Base-by-base conservation (phyloP, 805 yeast species). In the Candida xyloterini region DNA sequence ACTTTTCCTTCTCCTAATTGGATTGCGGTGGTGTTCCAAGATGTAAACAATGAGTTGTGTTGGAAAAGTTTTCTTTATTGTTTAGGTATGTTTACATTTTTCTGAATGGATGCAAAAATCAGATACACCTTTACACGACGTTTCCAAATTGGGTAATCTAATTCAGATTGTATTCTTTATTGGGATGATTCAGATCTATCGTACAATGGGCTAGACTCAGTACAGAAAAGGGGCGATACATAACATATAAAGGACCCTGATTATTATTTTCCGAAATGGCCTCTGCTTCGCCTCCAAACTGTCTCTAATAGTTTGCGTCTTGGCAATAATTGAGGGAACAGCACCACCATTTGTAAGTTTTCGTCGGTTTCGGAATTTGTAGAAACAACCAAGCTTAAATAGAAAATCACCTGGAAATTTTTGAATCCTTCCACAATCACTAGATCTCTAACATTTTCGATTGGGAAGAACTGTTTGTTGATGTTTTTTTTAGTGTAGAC, bases 391-490 rank as follows among this genome's bases (percentile, higher is more conserved):
- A 84, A 65, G 29, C 81, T 77, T 56, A 85, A 62, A 53, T 84
- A 81, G 56, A 71, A 81, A 2, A 81, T 66, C 8, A 84, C 87
- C 46, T 79, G 80, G 46, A 78, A 74, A 5, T 82, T 82, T 39
- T 69, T 69, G 55, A 86, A 84, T 0, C 85, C 90, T 58, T 86
- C 95, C 55, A 84, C 84, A 18, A 86, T 79, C 0, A 83, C 74
- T 9, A 85, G 58, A 56, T 84, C 91, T 4, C 74, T 70, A 36
- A 85, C 70, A 31, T 67, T 66, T 32, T 71, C 74, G 27, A 69
- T 60, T 0, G 89, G 82, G 9, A 82, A 70, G 55, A 85, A 82
- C 20, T 62, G 53, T 36, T 50, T 51, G 33, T 46, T 44, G 9
- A 36, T 23, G 22, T 29, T 30, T 27, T 20, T 32, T 28, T 35